phyloP scores from a whole-genome alignment of 371 early-diverging fungal genomes.

The Cokeromyces recurvatus region DNA sequence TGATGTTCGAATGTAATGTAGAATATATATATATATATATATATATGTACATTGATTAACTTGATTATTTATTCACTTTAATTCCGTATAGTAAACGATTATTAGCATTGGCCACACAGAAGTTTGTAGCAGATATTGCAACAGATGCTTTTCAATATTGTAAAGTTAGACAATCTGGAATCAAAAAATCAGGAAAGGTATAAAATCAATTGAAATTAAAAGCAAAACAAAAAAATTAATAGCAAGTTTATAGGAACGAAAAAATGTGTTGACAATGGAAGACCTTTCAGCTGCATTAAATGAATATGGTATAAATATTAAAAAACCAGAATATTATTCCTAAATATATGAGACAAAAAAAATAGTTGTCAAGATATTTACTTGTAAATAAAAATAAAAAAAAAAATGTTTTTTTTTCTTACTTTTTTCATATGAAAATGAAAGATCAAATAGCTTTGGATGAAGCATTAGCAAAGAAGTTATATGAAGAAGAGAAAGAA shows the following conservation, averaged over 20 bases:
- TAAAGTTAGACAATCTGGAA: slow-evolving; percentile 79
- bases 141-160: slow-evolving; percentile 92
- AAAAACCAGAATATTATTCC: slow-evolving; percentile 94
- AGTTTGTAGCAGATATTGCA: slow-evolving; percentile 92
- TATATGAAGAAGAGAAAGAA: slow-evolving; percentile 26
- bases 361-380: too few relatives aligned
- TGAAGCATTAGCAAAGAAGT: slow-evolving; percentile 27
- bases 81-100: slow-evolving; percentile 74
- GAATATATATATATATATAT: background rate
- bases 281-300: slow-evolving; percentile 86
- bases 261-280: slow-evolving; percentile 88
- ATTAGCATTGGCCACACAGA: slow-evolving; percentile 90
- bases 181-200: slow-evolving; percentile 35
- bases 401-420: too few relatives aligned
- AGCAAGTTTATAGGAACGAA: slow-evolving; percentile 79
- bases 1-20: slow-evolving; percentile 75
- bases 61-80: too few relatives aligned
- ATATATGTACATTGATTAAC: too few relatives aligned
- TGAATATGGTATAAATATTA: slow-evolving; percentile 93
- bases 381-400: too few relatives aligned
- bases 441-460: slow-evolving; percentile 12
- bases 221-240: too few relatives aligned
- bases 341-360: too few relatives aligned
- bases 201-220: background rate
- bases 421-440: too few relatives aligned